Base-by-base conservation (phyloP, 306 rosid species). In the Vigna mungo region DNA sequence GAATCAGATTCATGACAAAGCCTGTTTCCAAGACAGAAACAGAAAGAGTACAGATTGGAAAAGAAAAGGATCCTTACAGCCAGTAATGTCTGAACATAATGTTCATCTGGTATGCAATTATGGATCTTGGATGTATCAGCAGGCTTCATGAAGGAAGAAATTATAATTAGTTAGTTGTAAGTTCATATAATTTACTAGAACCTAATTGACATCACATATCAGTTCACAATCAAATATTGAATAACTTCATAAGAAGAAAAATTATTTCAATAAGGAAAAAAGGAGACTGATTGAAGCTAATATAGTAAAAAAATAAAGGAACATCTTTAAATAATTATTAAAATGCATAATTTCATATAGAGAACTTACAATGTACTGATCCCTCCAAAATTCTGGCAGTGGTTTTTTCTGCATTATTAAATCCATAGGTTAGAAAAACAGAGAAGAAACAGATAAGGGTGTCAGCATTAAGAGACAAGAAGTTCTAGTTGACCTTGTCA, bases 331-430 rank as follows among this genome's bases (percentile, higher is more conserved):
- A 52, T 15, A 65, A 64, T 16, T 62, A 65, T 56, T 75, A 47
- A 47, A 18, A 77, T 21, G 68, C 3, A 79, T 34, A 71, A 52
- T 71, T 15, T 71, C 6, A 82, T 17, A 70, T 52, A 71, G 61
- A 64, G 76, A 17, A 86, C 98, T 92, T 84, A 96, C 99, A 80
- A 96, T 77, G 88, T 84, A 83, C 36, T 37, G 99, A 74, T 88
- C 98, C 75, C 98, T 91, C 98, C 99, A 96, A 91, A 96, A 96
- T 85, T 96, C 99, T 51, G 98, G 99, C 13, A 96, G 86, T 7
- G 98, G 90, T 86, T 79, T 91, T 80, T 89, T 96, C 98, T 96
- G 97, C 93, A 83, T 70, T 52, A 81, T 62, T 72, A 69, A 71
- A 66, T 67, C 30, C 83, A 70, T 23, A 30, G 44, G 75, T 80